phyloP scores from a whole-genome alignment of 176 grass and related monocot species.

The Echinochloa phyllopogon region DNA sequence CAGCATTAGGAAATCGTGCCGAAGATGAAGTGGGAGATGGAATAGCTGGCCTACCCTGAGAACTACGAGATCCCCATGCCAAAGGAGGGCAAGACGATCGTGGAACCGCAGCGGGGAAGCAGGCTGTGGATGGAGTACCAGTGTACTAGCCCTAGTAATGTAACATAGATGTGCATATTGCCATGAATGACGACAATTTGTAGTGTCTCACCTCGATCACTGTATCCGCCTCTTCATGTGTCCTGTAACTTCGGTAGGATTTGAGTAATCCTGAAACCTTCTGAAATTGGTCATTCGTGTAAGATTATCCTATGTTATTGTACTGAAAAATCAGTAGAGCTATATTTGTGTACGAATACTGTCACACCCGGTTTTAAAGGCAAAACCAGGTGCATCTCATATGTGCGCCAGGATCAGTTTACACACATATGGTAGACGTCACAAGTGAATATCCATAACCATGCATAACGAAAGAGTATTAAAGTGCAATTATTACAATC shows the following conservation, averaged over 20 bases:
- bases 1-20: slow-evolving; percentile 41
- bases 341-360: neutral
- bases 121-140: slow-evolving; percentile 42
- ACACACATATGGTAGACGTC: no score
- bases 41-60: slow-evolving; percentile 22
- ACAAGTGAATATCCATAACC: no score
- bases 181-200: slow-evolving; percentile 3
- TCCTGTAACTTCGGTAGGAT: neutral
- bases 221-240: neutral
- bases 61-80: slow-evolving; percentile 33
- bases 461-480: no score
- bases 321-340: neutral
- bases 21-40: slow-evolving; percentile 50
- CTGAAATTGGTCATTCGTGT: slow-evolving; percentile 7
- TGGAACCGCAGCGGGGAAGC: slow-evolving; percentile 28
- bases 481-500: no score
- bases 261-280: neutral
- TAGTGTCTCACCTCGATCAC: neutral
- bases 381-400: no score
- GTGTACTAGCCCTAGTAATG: neutral
- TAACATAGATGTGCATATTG: slow-evolving; percentile 17
- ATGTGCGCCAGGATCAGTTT: no score
- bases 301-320: neutral
- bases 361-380: no score
- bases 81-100: slow-evolving; percentile 34